Base-by-base conservation (phyloP, 768 basidiomycete genomes). In the Lactarius psammicola region DNA sequence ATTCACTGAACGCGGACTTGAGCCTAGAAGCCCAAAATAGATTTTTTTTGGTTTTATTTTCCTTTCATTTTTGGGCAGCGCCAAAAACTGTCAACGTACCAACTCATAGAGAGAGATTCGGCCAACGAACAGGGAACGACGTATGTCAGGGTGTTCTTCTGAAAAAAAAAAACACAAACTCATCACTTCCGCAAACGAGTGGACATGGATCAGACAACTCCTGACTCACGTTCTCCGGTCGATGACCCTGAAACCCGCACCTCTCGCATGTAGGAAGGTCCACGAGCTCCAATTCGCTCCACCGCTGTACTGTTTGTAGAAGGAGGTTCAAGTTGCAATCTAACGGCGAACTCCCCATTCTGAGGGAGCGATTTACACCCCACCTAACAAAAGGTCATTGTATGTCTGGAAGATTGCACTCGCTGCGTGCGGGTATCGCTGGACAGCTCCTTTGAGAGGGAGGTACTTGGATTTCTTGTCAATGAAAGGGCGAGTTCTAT, bases 331-430 rank as follows among this genome's bases (percentile, higher is more conserved):
- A 6, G 18, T 38, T 38, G 13, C 38, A 15, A 38, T 2, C 42
- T 20, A 18, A 42, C 20, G 18, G 20, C 20, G 23, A 49, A 49
- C 4, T 5, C 10, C 4, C 3, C 13, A n/a, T 7, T 26, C 49
- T 15, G 5, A 55, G 26, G 28, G 42, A 26, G 20, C 7, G 8
- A 40, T 31, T 0, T 3, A 6, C 1, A 33, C 23, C 38, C 55
- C 44, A 70, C 69, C 67, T 51, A 70, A 44, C 33, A 65, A 38
- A 44, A 68, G 63, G 18, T 70, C 67, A 13, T 65, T 70, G 64
- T 70, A 70, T 9, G 67, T 68, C 42, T 70, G 69, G 46, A 62
- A 70, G 18, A 57, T 42, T 1, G 58, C 67, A 33, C 61, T 64
- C 2, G 67, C 64, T n/a, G 54, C 23, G 30, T 36, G 54, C 2